Percentiles rank a stretch among this genome's conserved stretches.
Evolutionary conservation across 2,329 filamentous ascomycete species (phyloP).

Genomic region (Tothia fuscella): DNA sequence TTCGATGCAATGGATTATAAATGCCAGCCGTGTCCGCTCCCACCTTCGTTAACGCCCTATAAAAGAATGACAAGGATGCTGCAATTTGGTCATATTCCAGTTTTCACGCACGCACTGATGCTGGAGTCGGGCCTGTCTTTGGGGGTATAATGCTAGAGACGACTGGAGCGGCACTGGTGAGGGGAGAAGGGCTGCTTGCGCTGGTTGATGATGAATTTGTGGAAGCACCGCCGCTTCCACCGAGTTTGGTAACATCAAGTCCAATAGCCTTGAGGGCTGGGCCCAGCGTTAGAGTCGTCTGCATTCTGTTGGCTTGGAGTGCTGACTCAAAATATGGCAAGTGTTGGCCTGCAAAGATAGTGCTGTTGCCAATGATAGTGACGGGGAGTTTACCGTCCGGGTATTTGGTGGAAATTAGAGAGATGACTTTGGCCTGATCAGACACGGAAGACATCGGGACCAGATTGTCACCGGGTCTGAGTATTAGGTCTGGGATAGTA

Average conservation of each 20-base stretch:
- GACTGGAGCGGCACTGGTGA: too few relatives aligned
- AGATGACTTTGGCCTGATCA: slow-evolving; percentile 38
- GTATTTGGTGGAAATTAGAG: slow-evolving; percentile 37
- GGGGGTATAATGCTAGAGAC: too few relatives aligned
- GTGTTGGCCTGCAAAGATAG: slow-evolving; percentile 36
- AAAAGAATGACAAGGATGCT: too few relatives aligned
- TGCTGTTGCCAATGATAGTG: slow-evolving; percentile 41
- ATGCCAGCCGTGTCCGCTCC: too few relatives aligned
- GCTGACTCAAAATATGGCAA: slow-evolving; percentile 46
- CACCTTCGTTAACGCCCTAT: too few relatives aligned
- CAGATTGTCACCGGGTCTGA: slow-evolving; percentile 47
- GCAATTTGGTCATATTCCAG: too few relatives aligned
- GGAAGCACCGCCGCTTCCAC: not conserved
- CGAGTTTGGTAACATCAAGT: not conserved
- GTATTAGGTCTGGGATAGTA: slow-evolving; percentile 45
- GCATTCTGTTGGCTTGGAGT: slow-evolving; percentile 39
- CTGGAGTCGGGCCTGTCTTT: too few relatives aligned
- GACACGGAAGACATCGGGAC: slow-evolving; percentile 44
- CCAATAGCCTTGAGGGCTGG: slow-evolving; percentile 24
- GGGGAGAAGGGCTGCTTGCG: too few relatives aligned
- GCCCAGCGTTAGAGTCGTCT: slow-evolving; percentile 41
- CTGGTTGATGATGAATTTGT: not conserved
- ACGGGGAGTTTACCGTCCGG: slow-evolving; percentile 43
- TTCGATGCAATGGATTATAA: too few relatives aligned
- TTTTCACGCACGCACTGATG: too few relatives aligned